phyloP scores from a whole-genome alignment of 257 asterid species.

The Capsicum rhomboideum region DNA sequence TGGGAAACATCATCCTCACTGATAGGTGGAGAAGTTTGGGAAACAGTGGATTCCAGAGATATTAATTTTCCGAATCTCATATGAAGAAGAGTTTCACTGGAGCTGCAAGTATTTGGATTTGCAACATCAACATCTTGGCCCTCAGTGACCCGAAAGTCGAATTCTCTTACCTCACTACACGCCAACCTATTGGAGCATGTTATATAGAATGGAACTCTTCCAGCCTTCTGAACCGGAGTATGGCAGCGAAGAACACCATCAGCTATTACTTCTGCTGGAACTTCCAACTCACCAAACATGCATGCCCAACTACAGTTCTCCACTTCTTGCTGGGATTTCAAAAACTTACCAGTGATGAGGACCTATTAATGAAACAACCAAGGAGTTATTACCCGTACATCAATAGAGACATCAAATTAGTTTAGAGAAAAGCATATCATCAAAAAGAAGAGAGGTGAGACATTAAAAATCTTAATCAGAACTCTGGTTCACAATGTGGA shows the following conservation, averaged over 20 bases:
- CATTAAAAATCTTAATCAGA: slow-evolving; percentile 7
- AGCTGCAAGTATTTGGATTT: slow-evolving; percentile 14
- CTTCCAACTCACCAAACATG: slow-evolving; percentile 94
- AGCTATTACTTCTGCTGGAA: slow-evolving; percentile 68
- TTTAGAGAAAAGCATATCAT: not conserved
- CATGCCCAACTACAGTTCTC: slow-evolving; percentile 76
- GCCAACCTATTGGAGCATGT: slow-evolving; percentile 92
- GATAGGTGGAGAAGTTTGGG: slow-evolving; percentile 22
- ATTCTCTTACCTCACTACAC: slow-evolving; percentile 94
- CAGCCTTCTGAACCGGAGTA: slow-evolving; percentile 63
- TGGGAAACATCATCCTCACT: slow-evolving; percentile 28
- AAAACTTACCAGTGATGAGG: slow-evolving; percentile 61
- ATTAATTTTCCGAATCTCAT: slow-evolving; percentile 71
- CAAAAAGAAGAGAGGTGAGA: not conserved
- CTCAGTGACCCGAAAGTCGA: slow-evolving; percentile 47
- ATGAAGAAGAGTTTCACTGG: slow-evolving; percentile 58
- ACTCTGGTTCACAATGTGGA: not conserved
- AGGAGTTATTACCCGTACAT: not conserved
- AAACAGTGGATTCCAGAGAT: slow-evolving; percentile 40
- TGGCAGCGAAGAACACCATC: slow-evolving; percentile 76
- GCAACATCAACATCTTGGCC: slow-evolving; percentile 33
- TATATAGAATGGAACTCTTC: slow-evolving; percentile 76
- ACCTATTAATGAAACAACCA: slow-evolving; percentile 36
- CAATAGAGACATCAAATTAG: not conserved
- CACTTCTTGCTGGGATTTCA: slow-evolving; percentile 50